These are phyloP conservation scores for Phycomyces blakesleeanus DNA, from an alignment of 192 early-diverging fungal genomes.

Conservation along the genomic window DNA sequence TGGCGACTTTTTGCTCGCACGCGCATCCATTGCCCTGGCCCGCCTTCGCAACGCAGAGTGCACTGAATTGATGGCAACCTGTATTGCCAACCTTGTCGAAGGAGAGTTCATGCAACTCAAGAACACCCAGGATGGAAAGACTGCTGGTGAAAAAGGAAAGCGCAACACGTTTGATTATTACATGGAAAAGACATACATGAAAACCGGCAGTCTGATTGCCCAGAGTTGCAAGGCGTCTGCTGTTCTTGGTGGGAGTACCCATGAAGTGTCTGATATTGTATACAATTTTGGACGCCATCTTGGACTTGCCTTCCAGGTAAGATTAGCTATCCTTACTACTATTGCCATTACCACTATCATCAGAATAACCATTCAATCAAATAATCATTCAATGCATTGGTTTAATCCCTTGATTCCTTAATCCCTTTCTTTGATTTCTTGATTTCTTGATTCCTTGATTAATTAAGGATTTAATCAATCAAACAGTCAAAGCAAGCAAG, in stretches of 20 bases:
- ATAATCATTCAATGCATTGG: no score
- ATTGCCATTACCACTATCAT: no score
- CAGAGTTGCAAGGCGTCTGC: conserved; percentile 86
- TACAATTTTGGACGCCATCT: conserved; percentile 87
- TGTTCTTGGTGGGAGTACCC: conserved; percentile 74
- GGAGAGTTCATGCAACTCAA: conserved; percentile 97
- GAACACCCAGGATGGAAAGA: conserved; percentile 49
- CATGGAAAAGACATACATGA: conserved; percentile 92
- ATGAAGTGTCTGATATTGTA: conserved; percentile 70
- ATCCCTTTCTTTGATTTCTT: no score
- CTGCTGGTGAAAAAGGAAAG: conserved; percentile 7
- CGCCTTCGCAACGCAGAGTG: conserved; percentile 87
- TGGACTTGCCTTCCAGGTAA: conserved; percentile 92
- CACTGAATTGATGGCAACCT: conserved; percentile 88
- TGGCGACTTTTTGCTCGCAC: conserved; percentile 89
- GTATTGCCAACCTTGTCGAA: conserved; percentile 91
- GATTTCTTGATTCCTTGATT: no score
- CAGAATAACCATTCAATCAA: no score
- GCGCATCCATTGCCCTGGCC: conserved; percentile 88
- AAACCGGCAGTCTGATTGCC: conserved; percentile 92
- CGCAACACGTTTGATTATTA: conserved; percentile 82
- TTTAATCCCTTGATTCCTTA: no score
- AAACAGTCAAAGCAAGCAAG: no score
- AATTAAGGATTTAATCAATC: no score
- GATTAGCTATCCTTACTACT: no score